A percentile compares a stretch with the other conserved stretches of the same genome.
phyloP scores from a whole-genome alignment of 768 basidiomycete genomes.

The Trametes cubensis region DNA sequence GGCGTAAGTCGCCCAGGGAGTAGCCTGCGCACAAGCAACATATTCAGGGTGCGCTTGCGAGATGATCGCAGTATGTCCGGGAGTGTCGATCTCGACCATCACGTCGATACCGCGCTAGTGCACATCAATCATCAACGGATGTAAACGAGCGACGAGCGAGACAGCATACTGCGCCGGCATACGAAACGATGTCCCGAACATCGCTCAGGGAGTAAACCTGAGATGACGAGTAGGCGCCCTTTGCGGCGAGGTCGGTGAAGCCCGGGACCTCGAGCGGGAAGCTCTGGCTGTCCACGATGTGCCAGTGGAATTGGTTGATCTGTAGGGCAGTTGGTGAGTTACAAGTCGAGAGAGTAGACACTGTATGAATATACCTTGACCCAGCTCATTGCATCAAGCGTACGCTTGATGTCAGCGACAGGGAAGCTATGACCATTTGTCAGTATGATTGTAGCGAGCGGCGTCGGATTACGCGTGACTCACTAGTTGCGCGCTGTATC shows the following conservation, averaged over 20 bases:
- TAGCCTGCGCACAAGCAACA: slow-evolving; percentile 43
- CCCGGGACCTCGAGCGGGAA: slow-evolving; percentile 49
- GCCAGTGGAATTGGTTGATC: slow-evolving; percentile 54
- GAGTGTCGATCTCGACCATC: slow-evolving; percentile 52
- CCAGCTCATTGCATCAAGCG: slow-evolving; percentile 71
- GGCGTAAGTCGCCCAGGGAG: slow-evolving; percentile 42
- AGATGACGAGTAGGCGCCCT: slow-evolving; percentile 47
- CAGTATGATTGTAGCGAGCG: neutral
- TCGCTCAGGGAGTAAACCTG: slow-evolving; percentile 42
- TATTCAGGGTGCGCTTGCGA: slow-evolving; percentile 46
- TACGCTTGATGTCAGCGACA: slow-evolving; percentile 64
- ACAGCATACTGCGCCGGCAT: slow-evolving; percentile 46
- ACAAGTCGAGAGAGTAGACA: neutral
- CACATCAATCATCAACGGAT: neutral
- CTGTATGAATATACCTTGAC: slow-evolving; percentile 24
- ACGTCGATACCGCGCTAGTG: slow-evolving; percentile 53
- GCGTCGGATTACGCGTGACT: slow-evolving; percentile 28
- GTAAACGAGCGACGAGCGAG: neutral
- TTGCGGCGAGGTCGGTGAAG: slow-evolving; percentile 40
- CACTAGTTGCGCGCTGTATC: slow-evolving; percentile 81
- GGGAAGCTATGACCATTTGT: slow-evolving; percentile 50
- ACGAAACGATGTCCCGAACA: slow-evolving; percentile 43
- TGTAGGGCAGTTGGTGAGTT: slow-evolving; percentile 18
- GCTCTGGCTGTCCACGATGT: slow-evolving; percentile 52
- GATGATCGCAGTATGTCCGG: slow-evolving; percentile 52